These are phyloP conservation scores for Psidium guajava DNA, from an alignment of 345 rosid species.

Conservation along the genomic window DNA sequence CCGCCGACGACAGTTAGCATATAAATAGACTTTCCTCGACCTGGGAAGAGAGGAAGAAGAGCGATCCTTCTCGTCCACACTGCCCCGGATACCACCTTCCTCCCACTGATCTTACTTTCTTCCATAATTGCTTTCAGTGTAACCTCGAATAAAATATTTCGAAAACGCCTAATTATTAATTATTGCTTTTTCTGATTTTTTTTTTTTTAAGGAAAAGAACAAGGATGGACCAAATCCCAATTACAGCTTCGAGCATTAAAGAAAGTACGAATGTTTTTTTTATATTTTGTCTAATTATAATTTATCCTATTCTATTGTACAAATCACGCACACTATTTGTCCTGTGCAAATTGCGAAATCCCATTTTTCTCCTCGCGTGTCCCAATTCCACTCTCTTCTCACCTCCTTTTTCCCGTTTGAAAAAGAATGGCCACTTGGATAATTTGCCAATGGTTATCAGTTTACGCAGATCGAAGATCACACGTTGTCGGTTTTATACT, in stretches of 20 bases:
- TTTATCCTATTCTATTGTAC: too few species aligned
- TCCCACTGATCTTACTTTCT: not conserved
- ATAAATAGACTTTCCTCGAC: not conserved
- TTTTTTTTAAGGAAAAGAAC: not conserved
- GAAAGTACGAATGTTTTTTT: not conserved
- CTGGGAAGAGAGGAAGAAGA: not conserved
- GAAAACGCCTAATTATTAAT: not conserved
- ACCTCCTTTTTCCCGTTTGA: too few species aligned
- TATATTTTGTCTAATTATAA: too few species aligned
- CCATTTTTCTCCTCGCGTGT: too few species aligned
- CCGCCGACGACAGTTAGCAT: not conserved
- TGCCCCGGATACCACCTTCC: not conserved
- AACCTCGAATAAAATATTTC: not conserved
- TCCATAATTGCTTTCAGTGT: not conserved
- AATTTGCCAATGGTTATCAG: not conserved
- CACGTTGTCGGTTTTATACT: not conserved
- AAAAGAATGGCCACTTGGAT: too few species aligned
- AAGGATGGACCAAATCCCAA: not conserved
- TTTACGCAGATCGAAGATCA: not conserved
- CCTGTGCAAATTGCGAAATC: too few species aligned
- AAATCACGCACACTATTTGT: too few species aligned
- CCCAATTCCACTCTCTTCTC: too few species aligned
- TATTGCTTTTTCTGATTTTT: not conserved
- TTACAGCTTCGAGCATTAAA: not conserved
- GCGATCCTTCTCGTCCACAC: not conserved